phyloP scores from a whole-genome alignment of 805 yeast species.

The Hanseniaspora jakobsenii region DNA sequence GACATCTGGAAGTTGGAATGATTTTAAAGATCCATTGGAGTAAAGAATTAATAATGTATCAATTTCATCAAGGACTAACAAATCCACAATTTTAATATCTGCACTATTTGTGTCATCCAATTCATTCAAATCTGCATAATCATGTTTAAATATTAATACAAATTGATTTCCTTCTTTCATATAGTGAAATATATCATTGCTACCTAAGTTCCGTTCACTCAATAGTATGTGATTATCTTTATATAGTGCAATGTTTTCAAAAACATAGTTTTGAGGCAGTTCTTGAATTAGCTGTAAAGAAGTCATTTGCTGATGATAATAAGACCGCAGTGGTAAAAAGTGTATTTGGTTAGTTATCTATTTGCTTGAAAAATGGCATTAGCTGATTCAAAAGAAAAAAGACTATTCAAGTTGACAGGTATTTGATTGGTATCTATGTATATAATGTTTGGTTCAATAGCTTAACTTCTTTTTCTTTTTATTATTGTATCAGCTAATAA shows the following conservation, averaged over 20 bases:
- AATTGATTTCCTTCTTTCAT: constrained; percentile 3
- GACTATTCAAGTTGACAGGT: too few species aligned
- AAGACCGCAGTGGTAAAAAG: too few species aligned
- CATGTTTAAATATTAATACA: constrained; percentile 12
- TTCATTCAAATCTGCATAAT: constrained; percentile 4
- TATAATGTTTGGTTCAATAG: too few species aligned
- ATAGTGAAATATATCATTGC: constrained; percentile 12
- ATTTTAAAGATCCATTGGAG: constrained; percentile 5
- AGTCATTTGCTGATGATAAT: too few species aligned
- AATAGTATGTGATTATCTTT: constrained; percentile 9
- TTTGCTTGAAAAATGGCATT: too few species aligned
- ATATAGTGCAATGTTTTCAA: not conserved
- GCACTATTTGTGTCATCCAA: not conserved
- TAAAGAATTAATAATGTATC: constrained; percentile 2
- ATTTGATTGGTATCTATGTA: too few species aligned
- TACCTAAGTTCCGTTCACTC: not conserved
- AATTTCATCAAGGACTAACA: not conserved
- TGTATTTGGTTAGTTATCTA: too few species aligned
- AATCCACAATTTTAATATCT: constrained; percentile 1
- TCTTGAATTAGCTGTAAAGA: not conserved
- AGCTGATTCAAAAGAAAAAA: too few species aligned
- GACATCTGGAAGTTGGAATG: constrained; percentile 6
- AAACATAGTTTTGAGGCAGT: not conserved
- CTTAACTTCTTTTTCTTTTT: too few species aligned
- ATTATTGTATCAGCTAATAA: too few species aligned